These are phyloP conservation scores for Fonsecaea monophora DNA, from an alignment of 2,329 filamentous ascomycete species.

Conservation along the genomic window DNA sequence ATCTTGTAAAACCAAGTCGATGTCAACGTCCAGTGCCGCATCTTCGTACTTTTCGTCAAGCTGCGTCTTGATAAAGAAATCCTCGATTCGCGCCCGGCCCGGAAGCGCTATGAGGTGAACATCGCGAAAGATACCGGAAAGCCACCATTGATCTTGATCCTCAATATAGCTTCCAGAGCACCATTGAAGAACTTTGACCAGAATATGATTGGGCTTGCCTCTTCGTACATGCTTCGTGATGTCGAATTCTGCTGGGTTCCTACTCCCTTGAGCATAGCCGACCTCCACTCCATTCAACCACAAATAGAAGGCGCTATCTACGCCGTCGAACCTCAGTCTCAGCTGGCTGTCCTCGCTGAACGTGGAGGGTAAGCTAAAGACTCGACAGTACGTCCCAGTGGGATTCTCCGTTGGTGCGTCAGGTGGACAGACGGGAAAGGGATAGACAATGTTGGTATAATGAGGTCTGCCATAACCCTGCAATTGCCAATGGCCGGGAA, in stretches of 20 bases:
- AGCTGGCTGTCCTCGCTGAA: conserved; percentile 56
- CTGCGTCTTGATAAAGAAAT: conserved; percentile 63
- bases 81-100: conserved; percentile 56
- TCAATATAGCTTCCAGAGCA: conserved; percentile 74
- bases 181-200: conserved; percentile 73
- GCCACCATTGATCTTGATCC: conserved; percentile 73
- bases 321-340: conserved; percentile 72
- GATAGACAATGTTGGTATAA: conserved; percentile 73
- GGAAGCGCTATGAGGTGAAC: conserved; percentile 68
- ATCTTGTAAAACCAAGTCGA: conserved; percentile 52
- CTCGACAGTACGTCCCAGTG: conserved; percentile 66
- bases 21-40: conserved; percentile 56
- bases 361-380: conserved; percentile 57
- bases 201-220: conserved; percentile 60
- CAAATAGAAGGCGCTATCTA: conserved; percentile 73
- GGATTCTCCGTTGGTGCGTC: conserved; percentile 68
- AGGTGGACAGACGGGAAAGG: conserved; percentile 70
- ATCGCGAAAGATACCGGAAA: conserved; percentile 70
- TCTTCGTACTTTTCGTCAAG: conserved; percentile 61
- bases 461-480: conserved; percentile 71
- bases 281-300: conserved; percentile 70
- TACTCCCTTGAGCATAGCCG: conserved; percentile 72
- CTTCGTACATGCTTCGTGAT: conserved; percentile 60
- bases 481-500: conserved; percentile 74
- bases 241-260: conserved; percentile 74